These are phyloP conservation scores for Fragilariopsis cylindrus DNA, from an alignment of 108 stramenopile genomes.

Conservation along the genomic window DNA sequence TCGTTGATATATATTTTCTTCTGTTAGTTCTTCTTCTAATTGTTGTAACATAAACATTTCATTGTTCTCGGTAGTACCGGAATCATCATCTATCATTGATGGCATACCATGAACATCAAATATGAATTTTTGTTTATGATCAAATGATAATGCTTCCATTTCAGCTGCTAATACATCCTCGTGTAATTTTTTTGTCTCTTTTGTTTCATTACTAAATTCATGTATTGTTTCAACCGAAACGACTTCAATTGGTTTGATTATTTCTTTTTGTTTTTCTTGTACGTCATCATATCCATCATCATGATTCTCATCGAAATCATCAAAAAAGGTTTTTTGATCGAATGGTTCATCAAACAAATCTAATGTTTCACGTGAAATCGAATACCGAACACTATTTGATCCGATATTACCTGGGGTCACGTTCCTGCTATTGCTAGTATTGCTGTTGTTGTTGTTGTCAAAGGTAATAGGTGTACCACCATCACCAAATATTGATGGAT, in stretches of 20 bases:
- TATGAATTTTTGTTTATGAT: slow-evolving; percentile 17
- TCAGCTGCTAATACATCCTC: slow-evolving; percentile 15
- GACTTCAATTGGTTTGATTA: not conserved
- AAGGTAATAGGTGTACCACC: not conserved
- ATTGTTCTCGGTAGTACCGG: not conserved
- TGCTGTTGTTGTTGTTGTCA: not conserved
- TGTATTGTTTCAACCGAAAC: not conserved
- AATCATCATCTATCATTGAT: not conserved
- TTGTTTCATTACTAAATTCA: not conserved
- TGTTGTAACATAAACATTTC: slow-evolving; percentile 2
- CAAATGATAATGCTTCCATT: slow-evolving; percentile 16
- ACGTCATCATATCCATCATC: not conserved
- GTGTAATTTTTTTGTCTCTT: not conserved
- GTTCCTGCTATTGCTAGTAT: not conserved
- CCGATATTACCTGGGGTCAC: not conserved
- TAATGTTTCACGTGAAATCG: not conserved
- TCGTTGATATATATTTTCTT: not conserved
- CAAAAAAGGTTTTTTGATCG: not conserved
- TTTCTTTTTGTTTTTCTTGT: not conserved
- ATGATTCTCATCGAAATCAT: not conserved
- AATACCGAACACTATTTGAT: not conserved
- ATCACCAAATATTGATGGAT: not conserved
- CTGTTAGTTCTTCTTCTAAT: slow-evolving; percentile 5
- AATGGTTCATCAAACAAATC: not conserved
- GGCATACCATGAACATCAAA: slow-evolving; percentile 38